phyloP scores from a whole-genome alignment of 192 early-diverging fungal species.

The Gamsiella multidivaricata region DNA sequence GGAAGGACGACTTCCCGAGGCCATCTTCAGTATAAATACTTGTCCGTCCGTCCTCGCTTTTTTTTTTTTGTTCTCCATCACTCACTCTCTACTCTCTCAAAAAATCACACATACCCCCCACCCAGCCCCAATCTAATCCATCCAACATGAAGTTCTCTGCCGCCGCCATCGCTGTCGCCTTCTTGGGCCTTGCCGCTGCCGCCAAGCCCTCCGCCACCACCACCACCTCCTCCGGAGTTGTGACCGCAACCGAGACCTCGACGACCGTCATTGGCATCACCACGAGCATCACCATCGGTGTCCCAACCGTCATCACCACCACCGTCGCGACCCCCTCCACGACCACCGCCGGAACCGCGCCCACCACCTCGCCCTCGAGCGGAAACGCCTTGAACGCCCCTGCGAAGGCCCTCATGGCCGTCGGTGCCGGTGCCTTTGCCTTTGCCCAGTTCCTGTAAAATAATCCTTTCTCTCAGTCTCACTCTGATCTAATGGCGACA shows the following conservation, averaged over 20 bases:
- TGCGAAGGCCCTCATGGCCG: conserved; percentile 17
- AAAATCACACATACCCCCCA: background rate
- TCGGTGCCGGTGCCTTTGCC: conserved; percentile 20
- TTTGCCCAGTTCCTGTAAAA: conserved; percentile 29
- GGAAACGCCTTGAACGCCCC: conserved; percentile 13
- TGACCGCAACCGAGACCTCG: conserved; percentile 12
- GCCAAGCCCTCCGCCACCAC: background rate
- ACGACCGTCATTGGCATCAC: conserved; percentile 7
- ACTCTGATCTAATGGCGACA: background rate
- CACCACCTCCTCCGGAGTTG: background rate
- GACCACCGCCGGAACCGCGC: conserved; percentile 2
- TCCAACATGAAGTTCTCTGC: conserved; percentile 37
- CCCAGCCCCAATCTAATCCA: too few species aligned
- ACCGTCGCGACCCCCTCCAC: conserved; percentile 12
- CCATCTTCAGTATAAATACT: conserved; percentile 7
- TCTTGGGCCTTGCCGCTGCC: conserved; percentile 19
- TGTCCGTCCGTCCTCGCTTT: background rate
- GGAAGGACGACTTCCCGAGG: too few species aligned
- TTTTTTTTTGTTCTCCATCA: background rate
- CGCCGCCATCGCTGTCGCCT: conserved; percentile 7
- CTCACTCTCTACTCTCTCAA: background rate
- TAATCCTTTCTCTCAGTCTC: background rate
- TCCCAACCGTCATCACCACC: conserved; percentile 16
- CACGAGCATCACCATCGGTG: conserved; percentile 1
- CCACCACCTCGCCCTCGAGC: conserved; percentile 2